Evolutionary conservation across 2,329 filamentous ascomycete genomes (phyloP).

Genomic region (Zarea fungicola): DNA sequence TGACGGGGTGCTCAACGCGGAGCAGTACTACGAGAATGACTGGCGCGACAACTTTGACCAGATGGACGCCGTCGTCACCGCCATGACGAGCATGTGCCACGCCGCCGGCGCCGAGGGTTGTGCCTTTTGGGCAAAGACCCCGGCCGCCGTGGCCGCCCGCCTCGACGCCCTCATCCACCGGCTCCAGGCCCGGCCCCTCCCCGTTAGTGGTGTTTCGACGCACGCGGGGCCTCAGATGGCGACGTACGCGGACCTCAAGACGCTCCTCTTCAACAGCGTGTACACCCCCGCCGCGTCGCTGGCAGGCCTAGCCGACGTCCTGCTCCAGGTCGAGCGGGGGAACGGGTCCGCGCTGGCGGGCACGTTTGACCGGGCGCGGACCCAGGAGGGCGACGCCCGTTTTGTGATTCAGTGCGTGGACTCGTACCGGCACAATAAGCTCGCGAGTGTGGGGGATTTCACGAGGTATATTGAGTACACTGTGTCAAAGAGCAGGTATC

Average conservation of each 20-base stretch:
- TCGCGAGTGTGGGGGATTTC: neutral
- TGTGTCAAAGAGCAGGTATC: neutral
- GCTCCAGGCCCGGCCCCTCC: neutral
- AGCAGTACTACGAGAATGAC: slow-evolving; percentile 27
- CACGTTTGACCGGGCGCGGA: neutral
- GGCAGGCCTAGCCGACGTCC: neutral
- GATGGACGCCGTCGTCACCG: slow-evolving; percentile 19
- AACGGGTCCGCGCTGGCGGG: neutral
- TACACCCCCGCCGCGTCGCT: neutral
- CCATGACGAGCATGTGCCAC: neutral
- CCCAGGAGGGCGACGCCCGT: neutral
- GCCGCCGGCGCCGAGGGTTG: neutral
- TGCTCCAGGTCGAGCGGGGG: neutral
- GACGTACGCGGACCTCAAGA: neutral
- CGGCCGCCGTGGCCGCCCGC: neutral
- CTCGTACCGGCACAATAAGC: neutral
- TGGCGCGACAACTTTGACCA: slow-evolving; percentile 20
- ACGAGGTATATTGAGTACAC: neutral
- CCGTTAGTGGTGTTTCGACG: neutral
- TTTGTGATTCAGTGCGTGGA: neutral
- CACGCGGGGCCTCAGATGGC: neutral
- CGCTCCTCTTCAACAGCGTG: neutral
- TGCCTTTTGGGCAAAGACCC: neutral
- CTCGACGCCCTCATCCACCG: neutral
- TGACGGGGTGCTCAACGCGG: slow-evolving; percentile 26